These are phyloP conservation scores for Rutstroemia sp. DNA, from an alignment of 2,329 filamentous ascomycete genomes.

Conservation along the genomic window DNA sequence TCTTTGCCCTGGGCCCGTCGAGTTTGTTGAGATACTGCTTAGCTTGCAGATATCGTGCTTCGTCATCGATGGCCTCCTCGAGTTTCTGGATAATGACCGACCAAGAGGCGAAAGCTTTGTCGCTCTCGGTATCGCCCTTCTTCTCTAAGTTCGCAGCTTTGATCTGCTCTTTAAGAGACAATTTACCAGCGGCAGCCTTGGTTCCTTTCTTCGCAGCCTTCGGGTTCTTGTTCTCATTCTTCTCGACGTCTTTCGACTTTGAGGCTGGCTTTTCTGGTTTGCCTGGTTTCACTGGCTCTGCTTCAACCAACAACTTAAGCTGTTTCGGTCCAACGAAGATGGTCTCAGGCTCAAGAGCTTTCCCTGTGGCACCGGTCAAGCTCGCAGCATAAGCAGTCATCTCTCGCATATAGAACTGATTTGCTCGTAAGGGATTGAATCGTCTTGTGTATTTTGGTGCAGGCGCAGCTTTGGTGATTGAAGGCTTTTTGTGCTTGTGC, in stretches of 20 bases:
- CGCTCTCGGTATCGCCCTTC: constrained; percentile 25
- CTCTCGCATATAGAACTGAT: constrained; percentile 61
- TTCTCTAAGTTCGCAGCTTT: constrained; percentile 27
- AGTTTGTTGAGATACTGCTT: constrained; percentile 26
- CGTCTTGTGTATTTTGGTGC: constrained; percentile 35
- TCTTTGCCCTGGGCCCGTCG: constrained; percentile 22
- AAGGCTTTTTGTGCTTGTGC: constrained; percentile 50
- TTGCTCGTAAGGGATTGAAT: constrained; percentile 28
- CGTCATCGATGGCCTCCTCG: constrained; percentile 21
- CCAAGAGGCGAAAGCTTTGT: constrained; percentile 29
- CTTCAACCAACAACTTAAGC: constrained; percentile 21
- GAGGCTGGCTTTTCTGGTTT: constrained; percentile 12
- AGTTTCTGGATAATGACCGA: constrained; percentile 25
- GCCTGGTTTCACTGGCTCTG: constrained; percentile 17
- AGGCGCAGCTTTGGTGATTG: constrained; percentile 37
- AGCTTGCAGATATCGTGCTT: constrained; percentile 26
- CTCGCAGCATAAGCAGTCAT: constrained; percentile 63
- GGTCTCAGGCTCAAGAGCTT: constrained; percentile 54
- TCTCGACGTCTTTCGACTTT: constrained; percentile 22
- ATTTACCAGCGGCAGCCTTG: constrained; percentile 34
- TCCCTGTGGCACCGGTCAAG: constrained; percentile 57
- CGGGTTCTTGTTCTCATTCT: constrained; percentile 12
- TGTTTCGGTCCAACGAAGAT: constrained; percentile 42
- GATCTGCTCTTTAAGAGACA: constrained; percentile 31
- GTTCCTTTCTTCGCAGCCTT: constrained; percentile 22